A percentile compares a stretch with the other conserved stretches of the same genome.
Conservation (phyloP, 768 basidiomycete genomes). For the Suillus bovinus region DNA sequence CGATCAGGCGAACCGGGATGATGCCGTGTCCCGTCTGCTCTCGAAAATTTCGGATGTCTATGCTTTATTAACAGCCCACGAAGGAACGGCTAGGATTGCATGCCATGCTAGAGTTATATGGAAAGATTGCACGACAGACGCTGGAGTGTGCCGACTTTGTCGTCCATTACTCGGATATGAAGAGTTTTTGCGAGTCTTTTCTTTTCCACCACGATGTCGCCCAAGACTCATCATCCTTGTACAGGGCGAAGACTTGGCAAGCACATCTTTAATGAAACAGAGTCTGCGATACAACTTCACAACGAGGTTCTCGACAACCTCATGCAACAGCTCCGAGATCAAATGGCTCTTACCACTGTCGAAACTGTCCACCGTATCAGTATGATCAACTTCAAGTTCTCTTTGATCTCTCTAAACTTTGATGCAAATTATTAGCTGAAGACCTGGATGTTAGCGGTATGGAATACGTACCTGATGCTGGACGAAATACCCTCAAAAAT, state of each 20-base stretch:
- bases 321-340: conserved; percentile 6
- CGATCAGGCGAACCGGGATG: background rate
- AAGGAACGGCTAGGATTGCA: background rate
- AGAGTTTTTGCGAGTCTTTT: no score
- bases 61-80: background rate
- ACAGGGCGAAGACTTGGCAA: conserved; percentile 3
- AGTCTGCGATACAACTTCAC: background rate
- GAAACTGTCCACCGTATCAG: no score
- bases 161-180: no score
- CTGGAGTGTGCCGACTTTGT: no score
- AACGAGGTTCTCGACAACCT: background rate
- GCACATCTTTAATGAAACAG: background rate
- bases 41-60: conserved; percentile 2
- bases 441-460: background rate
- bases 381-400: no score
- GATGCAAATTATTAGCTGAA: background rate
- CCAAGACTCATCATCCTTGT: background rate
- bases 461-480: conserved; percentile 2
- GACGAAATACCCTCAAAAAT: conserved; percentile 1
- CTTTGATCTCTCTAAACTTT: no score
- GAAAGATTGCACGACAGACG: no score
- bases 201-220: background rate
- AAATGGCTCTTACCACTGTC: background rate
- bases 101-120: background rate
- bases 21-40: conserved; percentile 3